Conservation (phyloP, 768 basidiomycete species). For the Boletus vermiculosoides region DNA sequence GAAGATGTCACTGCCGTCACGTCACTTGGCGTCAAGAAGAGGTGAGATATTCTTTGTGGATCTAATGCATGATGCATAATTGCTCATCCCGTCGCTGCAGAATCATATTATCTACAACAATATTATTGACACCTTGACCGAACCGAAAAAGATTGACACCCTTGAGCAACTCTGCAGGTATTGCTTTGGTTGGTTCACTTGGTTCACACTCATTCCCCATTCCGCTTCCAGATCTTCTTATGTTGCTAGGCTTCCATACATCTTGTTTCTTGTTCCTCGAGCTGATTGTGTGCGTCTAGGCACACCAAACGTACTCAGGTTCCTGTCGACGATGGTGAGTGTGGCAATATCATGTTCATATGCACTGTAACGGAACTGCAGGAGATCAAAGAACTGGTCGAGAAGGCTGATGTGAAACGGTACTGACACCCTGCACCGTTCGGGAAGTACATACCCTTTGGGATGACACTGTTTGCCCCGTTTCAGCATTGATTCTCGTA, state of each 20-base stretch:
- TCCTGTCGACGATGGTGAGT: not conserved
- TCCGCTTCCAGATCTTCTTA: not conserved
- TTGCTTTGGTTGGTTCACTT: not conserved
- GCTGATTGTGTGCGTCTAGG: not conserved
- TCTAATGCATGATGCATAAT: not conserved
- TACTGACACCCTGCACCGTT: no score
- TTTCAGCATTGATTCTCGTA: not conserved
- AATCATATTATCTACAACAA: not conserved
- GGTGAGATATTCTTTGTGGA: not conserved
- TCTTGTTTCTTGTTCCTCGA: not conserved
- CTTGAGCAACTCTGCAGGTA: not conserved
- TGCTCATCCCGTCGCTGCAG: not conserved
- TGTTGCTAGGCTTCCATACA: not conserved
- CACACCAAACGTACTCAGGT: not conserved
- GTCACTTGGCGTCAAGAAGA: not conserved
- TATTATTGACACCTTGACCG: conserved; percentile 6
- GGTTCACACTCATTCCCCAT: not conserved
- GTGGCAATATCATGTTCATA: not conserved
- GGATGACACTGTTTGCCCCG: not conserved
- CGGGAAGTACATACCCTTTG: no score
- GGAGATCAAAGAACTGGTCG: not conserved
- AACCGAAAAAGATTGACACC: not conserved
- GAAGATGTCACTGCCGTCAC: not conserved
- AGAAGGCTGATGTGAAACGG: not conserved
- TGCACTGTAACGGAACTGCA: not conserved